A percentile compares a stretch with the other conserved stretches of the same genome.
phyloP scores from a whole-genome alignment of 202 grass and related monocot species.

The Panicum virgatum region DNA sequence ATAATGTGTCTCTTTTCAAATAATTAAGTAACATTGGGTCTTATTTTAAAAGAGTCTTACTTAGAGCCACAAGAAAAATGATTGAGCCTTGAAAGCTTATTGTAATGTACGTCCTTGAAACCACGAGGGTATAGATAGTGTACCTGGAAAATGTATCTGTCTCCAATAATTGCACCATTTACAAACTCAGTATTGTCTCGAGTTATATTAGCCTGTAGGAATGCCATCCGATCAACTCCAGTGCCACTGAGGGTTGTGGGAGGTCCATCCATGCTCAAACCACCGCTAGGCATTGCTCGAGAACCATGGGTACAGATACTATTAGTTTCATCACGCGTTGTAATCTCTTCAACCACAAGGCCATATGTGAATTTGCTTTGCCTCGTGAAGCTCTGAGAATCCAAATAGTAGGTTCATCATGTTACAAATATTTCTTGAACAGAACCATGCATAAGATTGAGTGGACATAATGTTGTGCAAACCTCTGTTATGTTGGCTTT shows the following conservation, averaged over 20 bases:
- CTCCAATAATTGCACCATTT: constrained; percentile 82
- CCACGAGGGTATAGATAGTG: constrained; percentile 21
- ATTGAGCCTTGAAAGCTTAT: neutral
- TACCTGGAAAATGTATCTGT: constrained; percentile 97
- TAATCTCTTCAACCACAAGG: constrained; percentile 90
- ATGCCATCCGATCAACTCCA: constrained; percentile 76
- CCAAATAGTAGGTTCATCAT: constrained; percentile 25
- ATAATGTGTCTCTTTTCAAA: neutral
- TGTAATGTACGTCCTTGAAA: constrained; percentile 18
- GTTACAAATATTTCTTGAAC: constrained; percentile 39
- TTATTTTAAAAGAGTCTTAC: constrained; percentile 11
- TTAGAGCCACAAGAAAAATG: constrained; percentile 16
- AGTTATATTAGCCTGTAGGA: constrained; percentile 92
- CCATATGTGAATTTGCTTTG: constrained; percentile 99
- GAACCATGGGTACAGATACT: constrained; percentile 87
- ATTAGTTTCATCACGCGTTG: constrained; percentile 93
- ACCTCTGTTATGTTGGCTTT: constrained; percentile 99
- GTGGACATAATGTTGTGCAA: constrained; percentile 11
- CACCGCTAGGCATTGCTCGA: constrained; percentile 75
- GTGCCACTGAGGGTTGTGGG: constrained; percentile 94
- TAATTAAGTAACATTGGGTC: neutral
- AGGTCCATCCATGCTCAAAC: constrained; percentile 89
- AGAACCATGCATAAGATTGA: neutral
- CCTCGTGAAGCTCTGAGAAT: constrained; percentile 72
- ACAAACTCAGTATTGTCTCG: constrained; percentile 94